Percentiles rank a stretch among this genome's conserved stretches.
phyloP scores from a whole-genome alignment of 2,329 filamentous ascomycete species.

The Eutypella sp. region DNA sequence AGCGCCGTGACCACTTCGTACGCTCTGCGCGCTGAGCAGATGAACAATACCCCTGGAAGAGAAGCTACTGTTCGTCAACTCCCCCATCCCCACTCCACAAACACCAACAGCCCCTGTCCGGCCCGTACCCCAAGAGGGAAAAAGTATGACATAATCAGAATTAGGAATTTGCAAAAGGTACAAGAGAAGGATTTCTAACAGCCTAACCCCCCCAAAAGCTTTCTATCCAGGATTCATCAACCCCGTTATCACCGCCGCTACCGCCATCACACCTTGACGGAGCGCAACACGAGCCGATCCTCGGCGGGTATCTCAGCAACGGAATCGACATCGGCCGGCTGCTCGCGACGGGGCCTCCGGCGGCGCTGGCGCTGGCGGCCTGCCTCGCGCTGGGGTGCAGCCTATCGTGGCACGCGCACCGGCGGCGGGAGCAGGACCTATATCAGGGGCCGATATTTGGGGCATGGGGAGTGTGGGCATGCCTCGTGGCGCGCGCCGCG shows the following conservation, averaged over 20 bases:
- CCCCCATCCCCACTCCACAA: background rate
- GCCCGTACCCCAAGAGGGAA: background rate
- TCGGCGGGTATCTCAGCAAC: too few relatives aligned
- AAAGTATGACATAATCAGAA: background rate
- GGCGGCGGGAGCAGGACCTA: slow-evolving; percentile 16
- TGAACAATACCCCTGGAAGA: slow-evolving; percentile 5
- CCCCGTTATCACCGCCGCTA: too few relatives aligned
- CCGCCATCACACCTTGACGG: too few relatives aligned
- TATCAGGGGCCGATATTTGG: slow-evolving; percentile 19
- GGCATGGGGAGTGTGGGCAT: slow-evolving; percentile 15
- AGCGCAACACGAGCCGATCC: too few relatives aligned
- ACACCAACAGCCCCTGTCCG: background rate
- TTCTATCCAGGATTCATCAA: too few relatives aligned
- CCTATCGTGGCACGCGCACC: slow-evolving; percentile 20
- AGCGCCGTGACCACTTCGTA: slow-evolving; percentile 19
- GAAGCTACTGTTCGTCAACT: slow-evolving; percentile 1
- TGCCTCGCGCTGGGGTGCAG: slow-evolving; percentile 21
- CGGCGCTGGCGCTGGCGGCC: slow-evolving; percentile 18
- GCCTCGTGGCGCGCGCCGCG: slow-evolving; percentile 13
- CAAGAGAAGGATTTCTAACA: too few relatives aligned
- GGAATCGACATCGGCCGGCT: too few relatives aligned
- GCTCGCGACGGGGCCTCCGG: too few relatives aligned
- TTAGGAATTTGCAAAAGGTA: too few relatives aligned
- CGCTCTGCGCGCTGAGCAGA: slow-evolving; percentile 2
- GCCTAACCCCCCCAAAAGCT: too few relatives aligned